These are phyloP conservation scores for Plasmodium knowlesi DNA, from an alignment of 169 alveolate species.

Conservation along the genomic window DNA sequence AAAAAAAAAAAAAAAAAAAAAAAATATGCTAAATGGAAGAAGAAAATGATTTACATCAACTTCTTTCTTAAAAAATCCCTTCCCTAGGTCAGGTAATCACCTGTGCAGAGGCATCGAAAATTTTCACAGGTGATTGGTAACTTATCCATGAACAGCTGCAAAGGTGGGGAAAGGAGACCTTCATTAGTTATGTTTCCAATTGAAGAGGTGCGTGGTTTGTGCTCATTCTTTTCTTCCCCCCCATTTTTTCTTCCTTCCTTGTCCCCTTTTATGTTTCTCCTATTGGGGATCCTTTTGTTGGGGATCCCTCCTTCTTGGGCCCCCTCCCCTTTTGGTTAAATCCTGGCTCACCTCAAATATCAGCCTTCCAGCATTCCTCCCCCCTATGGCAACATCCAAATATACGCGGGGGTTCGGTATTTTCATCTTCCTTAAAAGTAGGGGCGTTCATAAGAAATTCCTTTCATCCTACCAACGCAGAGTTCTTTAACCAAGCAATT, in stretches of 20 bases:
- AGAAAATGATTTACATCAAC: not conserved
- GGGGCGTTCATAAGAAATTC: not conserved
- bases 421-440: conserved; percentile 51
- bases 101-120: conserved; percentile 93
- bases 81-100: conserved; percentile 46
- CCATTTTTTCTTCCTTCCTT: not conserved
- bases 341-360: conserved; percentile 79
- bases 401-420: conserved; percentile 88
- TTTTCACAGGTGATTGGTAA: conserved; percentile 91
- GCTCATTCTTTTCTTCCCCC: not conserved
- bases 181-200: not conserved
- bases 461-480: not conserved
- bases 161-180: not conserved
- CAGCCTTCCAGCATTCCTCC: conserved; percentile 86
- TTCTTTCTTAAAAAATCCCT: not conserved
- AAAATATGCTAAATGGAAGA: not conserved
- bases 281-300: no score
- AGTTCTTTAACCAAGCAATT: not conserved
- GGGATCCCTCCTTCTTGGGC: not conserved
- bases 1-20: conserved; percentile 21
- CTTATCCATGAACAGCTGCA: conserved; percentile 87
- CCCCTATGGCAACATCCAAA: conserved; percentile 85
- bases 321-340: not conserved
- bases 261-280: no score
- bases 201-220: not conserved